These are phyloP conservation scores for Podospora pseudopauciseta DNA, from an alignment of 495 filamentous ascomycete genomes.

Conservation along the genomic window DNA sequence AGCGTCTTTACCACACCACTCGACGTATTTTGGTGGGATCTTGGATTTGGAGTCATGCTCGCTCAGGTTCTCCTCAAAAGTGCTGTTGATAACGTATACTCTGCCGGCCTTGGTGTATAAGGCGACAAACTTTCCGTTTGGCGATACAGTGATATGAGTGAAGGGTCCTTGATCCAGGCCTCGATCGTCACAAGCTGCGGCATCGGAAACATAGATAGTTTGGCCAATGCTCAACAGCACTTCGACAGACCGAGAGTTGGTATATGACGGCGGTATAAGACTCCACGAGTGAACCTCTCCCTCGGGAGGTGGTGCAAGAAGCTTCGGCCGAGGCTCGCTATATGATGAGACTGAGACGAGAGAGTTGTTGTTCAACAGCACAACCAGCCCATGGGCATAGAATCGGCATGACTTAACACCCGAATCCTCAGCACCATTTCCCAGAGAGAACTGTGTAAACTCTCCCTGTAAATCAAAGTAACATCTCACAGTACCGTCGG, in stretches of 20 bases:
- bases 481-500: slow-evolving; percentile 85
- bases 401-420: slow-evolving; percentile 82
- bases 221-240: slow-evolving; percentile 81
- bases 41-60: slow-evolving; percentile 86
- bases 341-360: slow-evolving; percentile 84
- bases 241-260: slow-evolving; percentile 92
- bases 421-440: slow-evolving; percentile 81
- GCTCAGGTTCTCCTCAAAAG: slow-evolving; percentile 86
- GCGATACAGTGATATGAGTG: slow-evolving; percentile 81
- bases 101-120: slow-evolving; percentile 83
- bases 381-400: slow-evolving; percentile 88
- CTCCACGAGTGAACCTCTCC: slow-evolving; percentile 84
- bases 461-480: slow-evolving; percentile 91
- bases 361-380: slow-evolving; percentile 84
- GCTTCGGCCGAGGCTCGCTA: slow-evolving; percentile 82
- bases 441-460: slow-evolving; percentile 93
- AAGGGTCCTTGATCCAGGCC: slow-evolving; percentile 89
- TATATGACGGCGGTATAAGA: slow-evolving; percentile 81
- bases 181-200: slow-evolving; percentile 85
- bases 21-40: slow-evolving; percentile 80
- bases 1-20: slow-evolving; percentile 96
- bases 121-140: slow-evolving; percentile 81
- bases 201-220: slow-evolving; percentile 82
- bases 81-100: slow-evolving; percentile 88
- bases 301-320: slow-evolving; percentile 72